A percentile compares a stretch with the other conserved stretches of the same genome.
Conservation (phyloP, 1,284 basidiomycete species). For the Ustilago tritici region DNA sequence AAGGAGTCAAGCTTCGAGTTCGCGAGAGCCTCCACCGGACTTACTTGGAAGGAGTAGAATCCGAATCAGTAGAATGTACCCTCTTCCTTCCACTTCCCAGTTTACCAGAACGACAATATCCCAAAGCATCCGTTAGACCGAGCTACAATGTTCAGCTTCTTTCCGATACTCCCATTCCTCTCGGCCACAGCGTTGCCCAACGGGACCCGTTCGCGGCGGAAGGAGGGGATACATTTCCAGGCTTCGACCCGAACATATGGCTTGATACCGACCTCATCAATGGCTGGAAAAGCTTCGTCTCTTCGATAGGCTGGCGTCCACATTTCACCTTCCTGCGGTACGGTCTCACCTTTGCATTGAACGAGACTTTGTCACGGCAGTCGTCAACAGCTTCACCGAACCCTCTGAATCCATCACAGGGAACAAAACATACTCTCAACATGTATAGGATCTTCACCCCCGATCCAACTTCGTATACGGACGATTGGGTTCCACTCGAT, state of each 20-base stretch:
- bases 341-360: conserved; percentile 31
- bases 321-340: conserved; percentile 32
- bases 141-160: conserved; percentile 37
- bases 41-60: background rate
- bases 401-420: conserved; percentile 23
- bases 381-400: conserved; percentile 12
- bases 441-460: conserved; percentile 47
- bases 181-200: background rate
- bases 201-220: conserved; percentile 1
- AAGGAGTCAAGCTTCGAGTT: conserved; percentile 34
- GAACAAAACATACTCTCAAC: conserved; percentile 31
- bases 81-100: conserved; percentile 32
- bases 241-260: conserved; percentile 17
- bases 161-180: conserved; percentile 6
- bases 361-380: conserved; percentile 16
- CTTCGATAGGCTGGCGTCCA: conserved; percentile 44
- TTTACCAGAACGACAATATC: conserved; percentile 44
- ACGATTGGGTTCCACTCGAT: conserved; percentile 46
- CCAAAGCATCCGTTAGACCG: conserved; percentile 35
- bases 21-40: conserved; percentile 11
- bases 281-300: conserved; percentile 45
- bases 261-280: conserved; percentile 32
- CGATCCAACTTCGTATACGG: conserved; percentile 35
- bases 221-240: background rate
- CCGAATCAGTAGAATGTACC: conserved; percentile 21